Conservation (phyloP, 495 filamentous ascomycete genomes). For the Lasiosphaeris hirsuta region DNA sequence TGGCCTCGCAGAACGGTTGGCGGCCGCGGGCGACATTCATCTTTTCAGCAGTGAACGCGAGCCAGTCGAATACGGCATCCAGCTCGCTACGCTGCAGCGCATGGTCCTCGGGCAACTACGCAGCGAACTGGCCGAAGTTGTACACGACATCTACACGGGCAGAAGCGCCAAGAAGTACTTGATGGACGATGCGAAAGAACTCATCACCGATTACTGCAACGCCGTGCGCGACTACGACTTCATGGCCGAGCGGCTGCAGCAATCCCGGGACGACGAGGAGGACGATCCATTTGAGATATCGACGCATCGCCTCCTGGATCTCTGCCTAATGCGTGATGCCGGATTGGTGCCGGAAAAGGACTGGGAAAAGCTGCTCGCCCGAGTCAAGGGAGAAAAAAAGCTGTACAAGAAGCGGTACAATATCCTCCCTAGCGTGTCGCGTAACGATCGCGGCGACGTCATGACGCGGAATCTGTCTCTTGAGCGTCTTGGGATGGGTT, state of each 20-base stretch:
- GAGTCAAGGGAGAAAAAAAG: too few species aligned
- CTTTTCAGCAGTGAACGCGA: background rate
- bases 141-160: background rate
- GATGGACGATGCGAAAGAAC: background rate
- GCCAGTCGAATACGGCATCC: background rate
- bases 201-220: background rate
- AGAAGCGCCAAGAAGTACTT: background rate
- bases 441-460: background rate
- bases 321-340: background rate
- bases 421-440: background rate
- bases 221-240: constrained; percentile 3
- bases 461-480: background rate
- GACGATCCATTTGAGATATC: background rate
- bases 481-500: background rate
- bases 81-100: background rate
- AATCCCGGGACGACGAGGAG: background rate
- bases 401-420: background rate
- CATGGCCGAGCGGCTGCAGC: background rate
- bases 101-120: background rate
- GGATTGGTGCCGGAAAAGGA: background rate
- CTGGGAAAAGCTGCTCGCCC: too few species aligned
- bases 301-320: background rate
- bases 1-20: background rate
- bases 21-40: background rate
- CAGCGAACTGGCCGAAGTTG: background rate